These are phyloP conservation scores for Fallopia convolvulus DNA, from an alignment of 148 eudicot species.

Conservation along the genomic window DNA sequence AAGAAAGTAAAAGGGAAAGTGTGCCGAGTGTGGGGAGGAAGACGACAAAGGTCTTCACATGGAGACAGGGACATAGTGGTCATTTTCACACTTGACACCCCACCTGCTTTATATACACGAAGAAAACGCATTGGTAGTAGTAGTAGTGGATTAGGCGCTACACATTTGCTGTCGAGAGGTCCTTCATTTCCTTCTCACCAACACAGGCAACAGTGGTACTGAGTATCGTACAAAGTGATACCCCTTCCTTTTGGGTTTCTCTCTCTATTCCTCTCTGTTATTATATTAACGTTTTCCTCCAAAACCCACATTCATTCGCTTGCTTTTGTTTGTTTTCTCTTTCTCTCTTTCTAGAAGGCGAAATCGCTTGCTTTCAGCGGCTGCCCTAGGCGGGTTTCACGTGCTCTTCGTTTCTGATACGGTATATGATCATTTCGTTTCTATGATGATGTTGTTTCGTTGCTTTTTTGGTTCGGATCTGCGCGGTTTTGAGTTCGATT, in stretches of 20 bases:
- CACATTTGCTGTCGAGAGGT: neutral
- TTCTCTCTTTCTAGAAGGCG: neutral
- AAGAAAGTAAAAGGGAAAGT: neutral
- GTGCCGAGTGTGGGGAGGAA: neutral
- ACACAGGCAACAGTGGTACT: neutral
- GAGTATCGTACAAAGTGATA: neutral
- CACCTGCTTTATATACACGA: neutral
- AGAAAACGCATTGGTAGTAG: neutral
- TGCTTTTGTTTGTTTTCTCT: neutral
- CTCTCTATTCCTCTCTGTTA: neutral
- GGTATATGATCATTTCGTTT: neutral
- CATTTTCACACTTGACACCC: neutral
- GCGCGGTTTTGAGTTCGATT: neutral
- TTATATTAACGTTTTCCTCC: neutral
- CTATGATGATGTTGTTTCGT: neutral
- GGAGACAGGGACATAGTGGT: slow-evolving; percentile 12
- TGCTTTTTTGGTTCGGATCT: neutral
- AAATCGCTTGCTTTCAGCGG: neutral
- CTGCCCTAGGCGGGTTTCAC: slow-evolving; percentile 5
- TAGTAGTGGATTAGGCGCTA: neutral
- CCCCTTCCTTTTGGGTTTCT: neutral
- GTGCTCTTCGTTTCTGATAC: neutral
- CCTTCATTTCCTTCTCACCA: neutral
- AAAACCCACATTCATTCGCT: neutral
- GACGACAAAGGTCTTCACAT: neutral